Evolutionary conservation across 1,284 basidiomycete genomes (phyloP), one percentile per base, ranked within the genome.

Genomic region (Puccinia hordei): DNA sequence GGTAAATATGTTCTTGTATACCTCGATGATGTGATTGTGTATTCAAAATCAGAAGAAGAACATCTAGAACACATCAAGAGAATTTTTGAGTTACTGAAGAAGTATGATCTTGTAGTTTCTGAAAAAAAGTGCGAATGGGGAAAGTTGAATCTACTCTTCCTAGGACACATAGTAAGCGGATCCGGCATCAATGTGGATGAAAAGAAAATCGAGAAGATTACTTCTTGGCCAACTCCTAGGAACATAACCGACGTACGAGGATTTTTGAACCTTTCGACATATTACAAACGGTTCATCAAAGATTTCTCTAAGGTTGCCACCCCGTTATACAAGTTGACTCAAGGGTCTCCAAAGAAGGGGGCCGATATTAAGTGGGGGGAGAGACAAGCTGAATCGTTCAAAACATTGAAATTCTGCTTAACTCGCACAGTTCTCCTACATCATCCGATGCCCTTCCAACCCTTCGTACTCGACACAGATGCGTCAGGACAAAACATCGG

Each of bases 1-100:
- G 69, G 49, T 15, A 51, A 24, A 24, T 72, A 51, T 49, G 69
- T 27, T 5, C 24, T 72, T 27, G 69, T 72, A 2, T 72, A 72
- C 24, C 5, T 72, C 2, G 69, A 72, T 30, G 27, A 72, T 72
- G 33, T 72, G 15, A 44, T 72, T 17, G 46, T 72, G 15, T 72
- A 49, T 24, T 72, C 69, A 4, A 72, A 72, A 72, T 24, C 19
- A 15, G 8, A 13, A 6, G 46, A 72, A 72, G 46, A 44, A 46
- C 69, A 72, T 24, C 12, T 9, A 24, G 19, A 9, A 19, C 41
- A 72, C 24, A 46, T 72, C 13, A 24, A 30, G 24, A 15, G 49
- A n/a, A 41, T 68, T 2, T 68, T 68, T 17, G n/a, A 27, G 13
- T 2, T 68, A 15, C 27, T 68, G 35, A 68, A 68, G 2, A 3